Evolutionary conservation across 2,329 filamentous ascomycete species (phyloP), one percentile per base, ranked within the genome.

Genomic region (Colletotrichum paranaense): DNA sequence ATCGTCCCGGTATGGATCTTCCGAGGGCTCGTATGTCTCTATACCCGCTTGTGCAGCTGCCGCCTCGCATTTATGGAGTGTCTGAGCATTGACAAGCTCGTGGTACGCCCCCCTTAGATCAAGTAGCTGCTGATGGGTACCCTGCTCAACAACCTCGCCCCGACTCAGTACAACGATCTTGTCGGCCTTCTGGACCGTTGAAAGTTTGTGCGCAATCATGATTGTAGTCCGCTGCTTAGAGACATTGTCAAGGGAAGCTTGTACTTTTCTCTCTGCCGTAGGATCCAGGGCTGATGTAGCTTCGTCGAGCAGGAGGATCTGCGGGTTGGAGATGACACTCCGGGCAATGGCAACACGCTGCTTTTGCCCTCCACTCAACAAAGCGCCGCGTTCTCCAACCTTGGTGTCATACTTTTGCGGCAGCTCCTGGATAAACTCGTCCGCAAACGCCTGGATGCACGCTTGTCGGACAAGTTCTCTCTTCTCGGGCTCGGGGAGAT

Each of bases 271-370:
- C 2, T 87, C 87, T 19, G 67, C 74, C 6, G 75, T 74, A 6
- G 77, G 77, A 49, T 82, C 79, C 62, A 83, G 76, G 5, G 90
- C 88, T 49, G 86, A 89, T 0, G 90, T 92, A 1, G 91, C 91
- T 80, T 92, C 90, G 75, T 92, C 89, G 24, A 88, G 82, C n/a
- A 93, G 88, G 4, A 93, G 82, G 59, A 94, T 91, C 2, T 85
- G 85, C 1, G 91, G 88, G 75, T 90, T 82, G 62, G 88, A 87
- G 62, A 92, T 82, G 67, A 92, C 90, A 57, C 87, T 88, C 26
- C 90, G 85, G 1, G 91, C 90, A 71, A 92, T 92, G 1, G 90
- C 88, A 12, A 92, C 83, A 5, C 90, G 85, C 77, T 92, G 90
- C 22, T 89, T 84, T 76, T 92, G 90, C 3, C 91, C 91, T 28